Base-by-base conservation (phyloP, 768 basidiomycete genomes). In the Imleria badia region DNA sequence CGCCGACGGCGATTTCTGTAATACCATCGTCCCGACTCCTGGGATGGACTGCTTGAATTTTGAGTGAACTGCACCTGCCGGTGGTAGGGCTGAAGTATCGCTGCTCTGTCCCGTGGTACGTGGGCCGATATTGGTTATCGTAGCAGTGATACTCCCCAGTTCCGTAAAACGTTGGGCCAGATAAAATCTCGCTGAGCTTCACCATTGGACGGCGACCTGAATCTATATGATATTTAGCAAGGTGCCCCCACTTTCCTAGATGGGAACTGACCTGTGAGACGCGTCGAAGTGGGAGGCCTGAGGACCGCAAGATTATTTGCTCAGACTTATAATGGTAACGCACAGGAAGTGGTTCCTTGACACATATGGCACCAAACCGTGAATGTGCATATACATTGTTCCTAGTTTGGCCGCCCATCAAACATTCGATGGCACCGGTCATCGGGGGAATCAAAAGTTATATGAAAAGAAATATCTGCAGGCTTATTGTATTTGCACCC, bases 31-130 rank as follows among this genome's bases (percentile, higher is more conserved):
- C 15, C 6, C 9, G 17, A 20, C 0, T 3, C 1, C 30, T 44
- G 9, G 66, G 63, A n/a, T 56, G 53, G 23, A 67, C 55, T 20
- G 60, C 66, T 39, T 70, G 66, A 17, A 70, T 55, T 12, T 23
- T 1, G 20, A 70, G 66, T 13, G 20, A 48, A 40, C 20, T 69
- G 41, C 68, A 67, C 43, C 23, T 68, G 20, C 65, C 68, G 6
- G 54, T 60, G 20, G 52, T 43, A 10, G 62, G 49, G 22, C 66
- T 69, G 51, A 67, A 52, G 17, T 67, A 67, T 51, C 66, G 55
- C 30, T 64, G 53, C 20, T 45, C 48, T 22, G 12, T 2, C 3
- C 57, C 65, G 8, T 67, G 66, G 9, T 14, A 19, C 5, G 34
- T 46, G 17, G 40, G 56, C 13, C 55, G 64, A 48, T 60, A 58